Evolutionary conservation across 768 basidiomycete genomes (phyloP).

Genomic region (Boletus eberwhitei): DNA sequence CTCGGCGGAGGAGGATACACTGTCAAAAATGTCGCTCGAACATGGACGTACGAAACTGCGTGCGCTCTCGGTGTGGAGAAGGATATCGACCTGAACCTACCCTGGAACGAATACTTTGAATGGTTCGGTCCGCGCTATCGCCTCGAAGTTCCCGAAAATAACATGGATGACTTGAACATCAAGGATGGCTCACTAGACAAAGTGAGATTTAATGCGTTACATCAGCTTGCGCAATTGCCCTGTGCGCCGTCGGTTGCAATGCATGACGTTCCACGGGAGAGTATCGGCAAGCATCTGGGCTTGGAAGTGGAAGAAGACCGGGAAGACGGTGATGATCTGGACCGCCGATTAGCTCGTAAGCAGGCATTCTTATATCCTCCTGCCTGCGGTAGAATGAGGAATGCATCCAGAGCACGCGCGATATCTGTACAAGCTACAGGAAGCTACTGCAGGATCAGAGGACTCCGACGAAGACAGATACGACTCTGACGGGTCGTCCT

Average conservation of each 20-base stretch:
- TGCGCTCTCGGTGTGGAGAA: slow-evolving; percentile 87
- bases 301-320: slow-evolving; percentile 44
- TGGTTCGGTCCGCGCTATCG: slow-evolving; percentile 97
- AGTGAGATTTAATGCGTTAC: slow-evolving; percentile 64
- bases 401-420: slow-evolving; percentile 54
- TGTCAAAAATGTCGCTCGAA: slow-evolving; percentile 90
- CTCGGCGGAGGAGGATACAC: slow-evolving; percentile 98
- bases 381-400: not conserved
- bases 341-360: slow-evolving; percentile 71
- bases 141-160: slow-evolving; percentile 85
- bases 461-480: slow-evolving; percentile 47
- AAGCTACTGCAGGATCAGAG: slow-evolving; percentile 43
- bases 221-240: slow-evolving; percentile 55
- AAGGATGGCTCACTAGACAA: slow-evolving; percentile 75
- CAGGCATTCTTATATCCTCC: not conserved
- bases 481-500: slow-evolving; percentile 50
- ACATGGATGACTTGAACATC: slow-evolving; percentile 92
- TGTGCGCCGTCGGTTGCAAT: slow-evolving; percentile 84
- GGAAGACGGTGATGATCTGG: slow-evolving; percentile 52
- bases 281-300: slow-evolving; percentile 60
- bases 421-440: slow-evolving; percentile 61
- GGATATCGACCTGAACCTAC: slow-evolving; percentile 71
- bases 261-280: slow-evolving; percentile 77
- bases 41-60: slow-evolving; percentile 97
- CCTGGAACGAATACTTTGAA: slow-evolving; percentile 90